Base-by-base conservation (phyloP, 2,329 filamentous ascomycete genomes). In the Coniella lustricola region DNA sequence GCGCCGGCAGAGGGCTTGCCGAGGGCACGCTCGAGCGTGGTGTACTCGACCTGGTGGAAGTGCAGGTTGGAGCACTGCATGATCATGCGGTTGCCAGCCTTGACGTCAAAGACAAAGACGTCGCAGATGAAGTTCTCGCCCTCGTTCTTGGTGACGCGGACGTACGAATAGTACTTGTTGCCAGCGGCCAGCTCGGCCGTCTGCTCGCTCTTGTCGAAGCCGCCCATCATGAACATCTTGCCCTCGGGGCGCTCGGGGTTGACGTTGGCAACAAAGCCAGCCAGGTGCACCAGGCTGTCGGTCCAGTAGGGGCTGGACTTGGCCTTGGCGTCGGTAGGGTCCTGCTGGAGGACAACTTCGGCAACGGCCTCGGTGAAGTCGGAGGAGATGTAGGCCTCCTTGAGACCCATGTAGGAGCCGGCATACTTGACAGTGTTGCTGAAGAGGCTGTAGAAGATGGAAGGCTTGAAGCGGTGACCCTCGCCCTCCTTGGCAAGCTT, bases 401-500 rank as follows among this genome's bases (percentile, higher is more conserved):
- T 38, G 3, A 58, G 48, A 2, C 51, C 53, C 39, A 47, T 53
- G 48, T 55, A 62, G 12, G 48, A 44, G 4, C 38, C 41, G 34
- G 46, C 38, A 42, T 56, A 58, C 40, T 55, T 49, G 35, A 61
- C 56, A 1, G 53, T 34, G 13, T 48, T 56, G 44, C 48, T 48
- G 50, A 57, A 60, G 21, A 60, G 47, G 22, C 50, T 55, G 48
- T 59, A 62, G 40, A 62, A 46, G 35, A 58, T 50, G 35, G 36
- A 39, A 1, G 49, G 49, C 45, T 48, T 48, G 45, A 51, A 45
- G 7, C 49, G 45, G 49, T 51, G 49, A 4, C 45, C 49, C 4
- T 48, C 37, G n/a, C 49, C 49, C 12, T 51, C 49, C 33, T 51
- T 48, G 18, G 49, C 37, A 2, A 34, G n/a, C 17, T 37, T 35